Conservation (phyloP, 495 filamentous ascomycete species). For the Podospora tetraspora region DNA sequence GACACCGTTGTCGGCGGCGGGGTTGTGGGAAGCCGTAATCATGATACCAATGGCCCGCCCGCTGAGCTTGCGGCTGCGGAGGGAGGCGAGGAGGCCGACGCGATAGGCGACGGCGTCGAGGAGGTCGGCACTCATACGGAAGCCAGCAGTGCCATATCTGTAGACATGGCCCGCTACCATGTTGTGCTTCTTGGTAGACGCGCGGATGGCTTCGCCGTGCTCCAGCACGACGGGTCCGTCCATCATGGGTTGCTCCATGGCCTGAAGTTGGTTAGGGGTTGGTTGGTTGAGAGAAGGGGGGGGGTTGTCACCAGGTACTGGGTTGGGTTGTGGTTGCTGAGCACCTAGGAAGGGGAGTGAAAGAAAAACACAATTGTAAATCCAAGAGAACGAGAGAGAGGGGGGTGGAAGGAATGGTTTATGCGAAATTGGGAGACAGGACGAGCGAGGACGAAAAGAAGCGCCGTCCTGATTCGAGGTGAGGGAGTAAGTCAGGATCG, state of each 20-base stretch:
- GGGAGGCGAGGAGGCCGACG: constrained; percentile 79
- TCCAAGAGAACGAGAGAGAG: neutral
- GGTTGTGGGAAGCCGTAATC: constrained; percentile 98
- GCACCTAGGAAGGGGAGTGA: neutral
- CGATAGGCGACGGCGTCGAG: constrained; percentile 90
- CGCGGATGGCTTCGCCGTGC: constrained; percentile 43
- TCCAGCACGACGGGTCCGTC: constrained; percentile 15
- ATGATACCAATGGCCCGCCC: constrained; percentile 94
- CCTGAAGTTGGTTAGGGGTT: neutral
- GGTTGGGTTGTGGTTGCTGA: neutral
- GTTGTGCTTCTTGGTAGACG: constrained; percentile 61
- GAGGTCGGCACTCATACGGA: constrained; percentile 54
- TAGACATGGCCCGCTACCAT: constrained; percentile 68
- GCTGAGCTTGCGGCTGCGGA: constrained; percentile 84
- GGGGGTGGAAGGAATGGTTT: neutral
- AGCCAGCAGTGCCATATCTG: constrained; percentile 91
- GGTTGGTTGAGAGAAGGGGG: neutral
- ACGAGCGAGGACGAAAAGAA: neutral
- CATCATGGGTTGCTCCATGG: neutral
- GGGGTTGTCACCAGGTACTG: neutral
- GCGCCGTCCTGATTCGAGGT: neutral
- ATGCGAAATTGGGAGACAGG: neutral
- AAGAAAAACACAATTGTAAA: neutral
- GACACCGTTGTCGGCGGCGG: constrained; percentile 92
- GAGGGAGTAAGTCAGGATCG: neutral